Evolutionary conservation across 2,329 filamentous ascomycete species (phyloP), one percentile per base, ranked within the genome.

Genomic region (Metarhizium guizhouense): DNA sequence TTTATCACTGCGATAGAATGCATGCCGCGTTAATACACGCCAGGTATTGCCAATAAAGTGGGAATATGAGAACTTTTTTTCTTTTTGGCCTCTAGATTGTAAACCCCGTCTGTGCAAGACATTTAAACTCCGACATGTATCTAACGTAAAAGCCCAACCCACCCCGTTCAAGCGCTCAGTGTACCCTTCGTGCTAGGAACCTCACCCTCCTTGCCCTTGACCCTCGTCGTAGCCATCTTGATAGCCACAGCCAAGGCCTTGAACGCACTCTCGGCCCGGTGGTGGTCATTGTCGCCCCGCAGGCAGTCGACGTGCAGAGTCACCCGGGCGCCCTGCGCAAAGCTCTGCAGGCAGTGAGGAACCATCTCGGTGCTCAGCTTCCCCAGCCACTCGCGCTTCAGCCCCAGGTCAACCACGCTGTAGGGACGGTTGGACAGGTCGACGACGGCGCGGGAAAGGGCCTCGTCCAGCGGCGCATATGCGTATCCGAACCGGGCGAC

Each of bases 121-220:
- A 45, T 20, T 20, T 18, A 20, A 18, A 20, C 6, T 16, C 7
- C 18, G 20, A 38, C 40, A 18, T 49, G 55, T 54, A 54, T 49
- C 43, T 30, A 42, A 57, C 13, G 36, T 43, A 54, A 56, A 51
- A 59, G 48, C 53, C 32, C 53, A 16, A 59, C 49, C 54, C 36
- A 53, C 20, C 47, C 51, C 16, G 32, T 7, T 42, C 71, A 85
- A 16, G 81, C 81, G 65, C 76, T 84, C 72, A 96, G 71, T 38
- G 95, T 95, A 11, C 93, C 93, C 81, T 97, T 97, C 8, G 93
- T 97, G 75, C 92, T 96, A 54, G 92, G 89, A 30, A 97, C 85
- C 78, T 99, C 94, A 3, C 90, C 91, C 73, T 95, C 91, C 69
- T 87, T 86, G 11, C 90, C 90, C 47, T 83, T 82, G 36, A 93